Conservation (phyloP, 1,284 basidiomycete species). For the Cryptococcus sp. region DNA sequence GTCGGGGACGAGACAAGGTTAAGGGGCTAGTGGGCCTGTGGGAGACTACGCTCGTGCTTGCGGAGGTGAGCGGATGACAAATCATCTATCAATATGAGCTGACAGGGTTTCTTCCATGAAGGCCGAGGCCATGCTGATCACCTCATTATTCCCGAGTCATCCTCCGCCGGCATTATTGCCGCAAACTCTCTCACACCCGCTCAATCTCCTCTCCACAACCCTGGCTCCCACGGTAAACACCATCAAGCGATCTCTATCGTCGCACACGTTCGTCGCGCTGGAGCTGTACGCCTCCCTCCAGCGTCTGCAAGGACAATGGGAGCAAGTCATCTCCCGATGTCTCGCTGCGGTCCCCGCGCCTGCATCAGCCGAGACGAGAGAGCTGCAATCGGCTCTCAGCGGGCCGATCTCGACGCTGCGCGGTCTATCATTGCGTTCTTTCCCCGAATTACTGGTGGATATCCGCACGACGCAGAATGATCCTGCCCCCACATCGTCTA, state of each 20-base stretch:
- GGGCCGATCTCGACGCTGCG: conserved; percentile 33
- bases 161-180: conserved; percentile 36
- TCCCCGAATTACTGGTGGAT: conserved; percentile 52
- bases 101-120: conserved; percentile 10
- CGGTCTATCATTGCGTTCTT: conserved; percentile 42
- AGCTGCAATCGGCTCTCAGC: conserved; percentile 24
- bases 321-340: conserved; percentile 33
- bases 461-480: conserved; percentile 33
- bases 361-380: conserved; percentile 15
- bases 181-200: conserved; percentile 29
- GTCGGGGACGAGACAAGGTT: conserved; percentile 40
- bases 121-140: conserved; percentile 48
- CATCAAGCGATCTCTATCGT: conserved; percentile 44
- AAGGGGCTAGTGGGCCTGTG: conserved; percentile 32
- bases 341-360: conserved; percentile 25
- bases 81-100: neutral
- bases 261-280: conserved; percentile 46
- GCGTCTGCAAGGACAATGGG: conserved; percentile 33
- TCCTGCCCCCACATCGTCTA: conserved; percentile 21
- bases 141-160: conserved; percentile 38
- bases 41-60: conserved; percentile 39
- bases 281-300: conserved; percentile 46
- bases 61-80: conserved; percentile 36
- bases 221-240: conserved; percentile 35
- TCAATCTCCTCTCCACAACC: conserved; percentile 25